These are phyloP conservation scores for Helianthus tuberosus DNA, from an alignment of 129 eudicot genomes.

Conservation along the genomic window DNA sequence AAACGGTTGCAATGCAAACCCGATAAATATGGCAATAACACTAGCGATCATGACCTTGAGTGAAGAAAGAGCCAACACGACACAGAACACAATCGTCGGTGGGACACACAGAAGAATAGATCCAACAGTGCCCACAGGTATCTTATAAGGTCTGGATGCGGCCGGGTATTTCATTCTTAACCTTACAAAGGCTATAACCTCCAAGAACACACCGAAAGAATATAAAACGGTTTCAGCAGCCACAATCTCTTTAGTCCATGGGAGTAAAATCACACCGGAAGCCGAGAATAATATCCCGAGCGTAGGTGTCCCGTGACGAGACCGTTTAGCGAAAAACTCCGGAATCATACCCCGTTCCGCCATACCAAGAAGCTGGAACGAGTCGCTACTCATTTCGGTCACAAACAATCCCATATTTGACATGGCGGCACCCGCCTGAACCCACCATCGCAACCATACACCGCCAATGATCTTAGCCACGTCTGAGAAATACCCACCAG, in stretches of 20 bases:
- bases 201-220: slow-evolving; percentile 79
- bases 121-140: slow-evolving; percentile 73
- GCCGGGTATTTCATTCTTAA: slow-evolving; percentile 57
- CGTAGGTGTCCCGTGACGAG: slow-evolving; percentile 72
- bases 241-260: slow-evolving; percentile 75
- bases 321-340: slow-evolving; percentile 62
- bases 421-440: slow-evolving; percentile 76
- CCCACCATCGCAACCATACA: slow-evolving; percentile 78
- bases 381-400: slow-evolving; percentile 83
- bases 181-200: slow-evolving; percentile 63
- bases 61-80: slow-evolving; percentile 66
- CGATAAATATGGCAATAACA: slow-evolving; percentile 51
- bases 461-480: slow-evolving; percentile 69
- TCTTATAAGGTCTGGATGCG: slow-evolving; percentile 68
- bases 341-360: slow-evolving; percentile 88
- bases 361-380: slow-evolving; percentile 90
- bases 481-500: slow-evolving; percentile 78
- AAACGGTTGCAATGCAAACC: slow-evolving; percentile 66
- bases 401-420: slow-evolving; percentile 91
- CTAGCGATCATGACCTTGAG: slow-evolving; percentile 67
- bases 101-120: slow-evolving; percentile 63
- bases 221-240: slow-evolving; percentile 77
- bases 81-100: slow-evolving; percentile 59
- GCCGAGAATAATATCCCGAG: slow-evolving; percentile 75
- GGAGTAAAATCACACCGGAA: slow-evolving; percentile 66